phyloP scores from a whole-genome alignment of 306 rosid genomes.

The Quercus cerris region DNA sequence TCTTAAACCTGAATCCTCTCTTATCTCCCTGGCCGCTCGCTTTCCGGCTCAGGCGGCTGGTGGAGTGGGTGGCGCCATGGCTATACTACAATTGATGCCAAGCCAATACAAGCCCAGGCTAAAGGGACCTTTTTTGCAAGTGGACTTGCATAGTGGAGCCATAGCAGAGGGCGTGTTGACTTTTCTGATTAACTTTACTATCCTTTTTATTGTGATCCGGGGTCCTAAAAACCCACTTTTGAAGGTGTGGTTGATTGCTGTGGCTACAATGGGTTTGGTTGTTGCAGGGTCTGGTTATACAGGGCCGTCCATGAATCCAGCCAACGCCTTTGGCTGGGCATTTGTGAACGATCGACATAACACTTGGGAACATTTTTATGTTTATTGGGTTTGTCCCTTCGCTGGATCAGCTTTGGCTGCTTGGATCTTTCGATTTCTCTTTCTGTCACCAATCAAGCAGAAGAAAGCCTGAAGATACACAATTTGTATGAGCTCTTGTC shows the following conservation, averaged over 20 bases:
- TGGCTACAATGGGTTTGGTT: slow-evolving; percentile 40
- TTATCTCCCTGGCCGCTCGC: slow-evolving; percentile 31
- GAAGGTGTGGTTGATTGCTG: slow-evolving; percentile 47
- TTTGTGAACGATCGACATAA: slow-evolving; percentile 44
- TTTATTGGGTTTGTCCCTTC: slow-evolving; percentile 60
- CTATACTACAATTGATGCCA: slow-evolving; percentile 35
- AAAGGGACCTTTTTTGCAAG: slow-evolving; percentile 59
- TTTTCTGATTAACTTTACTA: slow-evolving; percentile 32
- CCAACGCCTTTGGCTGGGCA: slow-evolving; percentile 81
- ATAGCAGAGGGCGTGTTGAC: slow-evolving; percentile 47
- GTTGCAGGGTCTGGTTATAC: slow-evolving; percentile 41
- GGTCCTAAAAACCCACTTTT: slow-evolving; percentile 50
- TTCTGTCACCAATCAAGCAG: slow-evolving; percentile 44
- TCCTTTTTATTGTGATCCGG: slow-evolving; percentile 36
- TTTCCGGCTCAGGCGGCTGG: slow-evolving; percentile 57
- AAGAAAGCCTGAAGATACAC: slow-evolving; percentile 50
- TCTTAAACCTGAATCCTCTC: slow-evolving; percentile 20
- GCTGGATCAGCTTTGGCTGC: slow-evolving; percentile 51
- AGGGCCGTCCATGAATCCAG: slow-evolving; percentile 77
- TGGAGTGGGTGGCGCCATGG: slow-evolving; percentile 38
- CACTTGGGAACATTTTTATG: slow-evolving; percentile 59
- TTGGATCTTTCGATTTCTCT: slow-evolving; percentile 27
- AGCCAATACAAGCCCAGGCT: slow-evolving; percentile 29
- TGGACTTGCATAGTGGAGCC: slow-evolving; percentile 54
- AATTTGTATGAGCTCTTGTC: neutral